A percentile compares a stretch with the other conserved stretches of the same genome.
Conservation (phyloP, 495 filamentous ascomycete species). For the Aspergillus taichungensis region DNA sequence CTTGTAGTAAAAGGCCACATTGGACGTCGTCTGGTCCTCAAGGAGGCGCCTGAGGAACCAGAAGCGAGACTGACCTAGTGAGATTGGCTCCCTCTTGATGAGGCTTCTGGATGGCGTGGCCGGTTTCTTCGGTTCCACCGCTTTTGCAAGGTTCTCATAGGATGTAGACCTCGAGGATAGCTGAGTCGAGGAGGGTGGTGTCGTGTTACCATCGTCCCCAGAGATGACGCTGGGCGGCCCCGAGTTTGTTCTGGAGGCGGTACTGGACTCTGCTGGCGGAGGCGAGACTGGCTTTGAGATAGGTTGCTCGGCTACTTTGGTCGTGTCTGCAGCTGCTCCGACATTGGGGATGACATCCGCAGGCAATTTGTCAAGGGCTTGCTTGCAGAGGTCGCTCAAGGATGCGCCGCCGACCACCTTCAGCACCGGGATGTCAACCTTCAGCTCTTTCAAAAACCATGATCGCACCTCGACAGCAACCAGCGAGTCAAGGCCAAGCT, state of each 20-base stretch:
- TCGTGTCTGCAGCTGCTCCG: neutral
- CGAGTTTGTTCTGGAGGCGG: too few species aligned
- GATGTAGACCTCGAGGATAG: too few species aligned
- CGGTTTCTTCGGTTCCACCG: too few species aligned
- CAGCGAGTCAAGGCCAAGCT: slow-evolving; percentile 30
- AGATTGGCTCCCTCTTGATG: slow-evolving; percentile 8
- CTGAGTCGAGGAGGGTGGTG: too few species aligned
- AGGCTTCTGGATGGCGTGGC: neutral
- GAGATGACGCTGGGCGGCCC: too few species aligned
- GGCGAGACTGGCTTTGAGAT: too few species aligned
- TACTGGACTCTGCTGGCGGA: too few species aligned
- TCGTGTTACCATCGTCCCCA: too few species aligned
- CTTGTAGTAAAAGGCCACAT: slow-evolving; percentile 9
- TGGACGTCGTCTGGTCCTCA: slow-evolving; percentile 29
- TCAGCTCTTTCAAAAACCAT: slow-evolving; percentile 30
- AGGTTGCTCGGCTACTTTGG: too few species aligned
- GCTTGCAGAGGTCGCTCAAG: neutral
- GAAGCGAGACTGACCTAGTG: slow-evolving; percentile 35
- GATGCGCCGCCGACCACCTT: slow-evolving; percentile 16
- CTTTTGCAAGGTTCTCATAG: too few species aligned
- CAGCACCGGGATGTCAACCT: slow-evolving; percentile 39
- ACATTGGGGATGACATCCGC: neutral
- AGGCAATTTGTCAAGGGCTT: neutral
- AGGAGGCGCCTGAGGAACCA: slow-evolving; percentile 33
- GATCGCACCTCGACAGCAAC: slow-evolving; percentile 24